phyloP scores from a whole-genome alignment of 768 basidiomycete species.

The Boletales sp. region DNA sequence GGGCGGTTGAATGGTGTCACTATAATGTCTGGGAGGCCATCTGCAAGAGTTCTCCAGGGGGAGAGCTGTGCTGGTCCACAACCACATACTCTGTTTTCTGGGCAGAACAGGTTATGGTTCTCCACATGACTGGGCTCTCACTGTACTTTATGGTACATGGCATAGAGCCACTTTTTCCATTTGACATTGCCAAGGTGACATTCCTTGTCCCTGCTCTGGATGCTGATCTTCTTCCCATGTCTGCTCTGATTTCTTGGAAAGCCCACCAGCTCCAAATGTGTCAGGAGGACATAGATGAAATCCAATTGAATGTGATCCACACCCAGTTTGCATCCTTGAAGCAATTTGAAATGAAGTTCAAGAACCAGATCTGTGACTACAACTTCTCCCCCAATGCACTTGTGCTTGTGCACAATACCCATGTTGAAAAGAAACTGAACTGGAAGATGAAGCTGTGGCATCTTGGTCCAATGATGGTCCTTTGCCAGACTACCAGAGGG shows the following conservation, averaged over 20 bases:
- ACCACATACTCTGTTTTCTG: no score
- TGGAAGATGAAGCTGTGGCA: slow-evolving; percentile 16
- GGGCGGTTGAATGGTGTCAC: not conserved
- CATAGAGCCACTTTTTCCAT: slow-evolving; percentile 25
- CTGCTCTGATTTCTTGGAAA: not conserved
- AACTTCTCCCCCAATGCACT: not conserved
- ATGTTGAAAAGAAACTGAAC: slow-evolving; percentile 11
- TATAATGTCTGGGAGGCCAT: slow-evolving; percentile 5
- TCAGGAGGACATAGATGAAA: not conserved
- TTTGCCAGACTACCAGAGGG: not conserved
- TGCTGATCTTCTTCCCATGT: not conserved
- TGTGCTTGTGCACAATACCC: not conserved
- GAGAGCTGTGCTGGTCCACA: not conserved
- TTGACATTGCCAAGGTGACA: slow-evolving; percentile 27
- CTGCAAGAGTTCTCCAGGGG: slow-evolving; percentile 2
- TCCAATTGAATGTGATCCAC: not conserved
- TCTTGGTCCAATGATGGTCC: not conserved
- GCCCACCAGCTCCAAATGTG: not conserved
- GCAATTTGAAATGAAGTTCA: not conserved
- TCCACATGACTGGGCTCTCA: no score
- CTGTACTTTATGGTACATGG: slow-evolving; percentile 21
- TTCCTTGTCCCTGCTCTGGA: slow-evolving; percentile 3
- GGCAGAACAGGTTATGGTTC: no score
- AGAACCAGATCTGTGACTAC: not conserved
- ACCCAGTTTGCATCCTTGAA: not conserved